Base-by-base conservation (phyloP, 2,329 filamentous ascomycete genomes). In the Neonectria neomacrospora region DNA sequence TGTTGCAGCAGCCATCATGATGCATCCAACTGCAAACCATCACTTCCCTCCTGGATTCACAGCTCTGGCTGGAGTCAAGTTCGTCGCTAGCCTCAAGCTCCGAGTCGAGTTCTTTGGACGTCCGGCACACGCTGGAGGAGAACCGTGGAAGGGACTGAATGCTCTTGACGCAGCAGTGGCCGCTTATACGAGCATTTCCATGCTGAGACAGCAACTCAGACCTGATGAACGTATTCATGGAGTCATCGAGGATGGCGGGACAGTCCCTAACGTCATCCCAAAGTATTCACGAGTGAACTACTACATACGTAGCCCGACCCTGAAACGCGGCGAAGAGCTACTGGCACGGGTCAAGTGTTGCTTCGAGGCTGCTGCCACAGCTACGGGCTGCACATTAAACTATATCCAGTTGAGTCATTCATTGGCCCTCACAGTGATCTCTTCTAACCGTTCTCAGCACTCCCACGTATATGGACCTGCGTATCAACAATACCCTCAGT, bases 401-500 rank as follows among this genome's bases (percentile, higher is more conserved):
- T 79, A 78, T 34, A 77, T 76, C 18, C 51, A 64, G 78, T 80
- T 48, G 63, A 71, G 76, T 37, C n/a, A 9, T 54, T n/a, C n/a
- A n/a, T n/a, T n/a, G n/a, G n/a, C n/a, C n/a, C n/a, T n/a, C n/a
- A n/a, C n/a, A n/a, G n/a, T 11, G 23, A 26, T 26, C 3, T 26
- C 23, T 3, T 26, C 23, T 26, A 26, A 26, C 23, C 23, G 23
- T 56, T 16, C 22, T 14, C n/a, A 78, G 77, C 7, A 65, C 74
- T 5, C 76, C 75, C 4, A 75, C 77, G 0, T 85, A 85, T 58
- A 77, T 77, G 8, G 81, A 85, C 57, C 74, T 85, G 22, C 78
- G 79, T 20, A 73, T 79, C 11, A 85, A 85, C 62, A 74, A 78
- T 11, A 75, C 79, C 0, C 72, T 86, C 0, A 83, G 82, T 67